A percentile compares a stretch with the other conserved stretches of the same genome.
Evolutionary conservation across 768 basidiomycete genomes (phyloP).

Genomic region (Agrocybe praecox): DNA sequence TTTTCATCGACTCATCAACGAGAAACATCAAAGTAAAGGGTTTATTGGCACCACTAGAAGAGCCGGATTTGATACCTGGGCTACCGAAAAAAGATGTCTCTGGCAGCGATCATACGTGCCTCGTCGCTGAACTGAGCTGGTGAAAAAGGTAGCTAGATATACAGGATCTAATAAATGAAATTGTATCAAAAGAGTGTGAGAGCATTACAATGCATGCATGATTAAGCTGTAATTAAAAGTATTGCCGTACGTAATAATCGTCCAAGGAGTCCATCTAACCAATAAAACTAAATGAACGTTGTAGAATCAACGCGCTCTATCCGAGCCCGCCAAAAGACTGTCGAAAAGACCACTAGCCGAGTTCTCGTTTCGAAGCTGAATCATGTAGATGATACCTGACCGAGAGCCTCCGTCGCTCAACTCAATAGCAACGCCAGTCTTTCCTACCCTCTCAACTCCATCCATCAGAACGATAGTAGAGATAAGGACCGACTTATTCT

Average conservation of each 20-base stretch:
- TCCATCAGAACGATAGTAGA: conserved; percentile 96
- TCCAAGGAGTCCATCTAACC: conserved; percentile 1
- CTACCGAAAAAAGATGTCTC: conserved; percentile 80
- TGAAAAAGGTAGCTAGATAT: too few relatives aligned
- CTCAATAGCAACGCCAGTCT: conserved; percentile 97
- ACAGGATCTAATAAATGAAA: conserved; percentile 5
- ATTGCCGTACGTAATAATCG: conserved; percentile 9
- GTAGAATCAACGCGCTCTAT: conserved; percentile 47
- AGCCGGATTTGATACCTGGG: conserved; percentile 64
- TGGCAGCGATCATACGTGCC: conserved; percentile 86
- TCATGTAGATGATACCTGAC: conserved; percentile 96
- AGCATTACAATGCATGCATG: conserved; percentile 8
- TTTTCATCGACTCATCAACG: conserved; percentile 57
- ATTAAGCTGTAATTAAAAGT: conserved; percentile 9
- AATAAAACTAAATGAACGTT: conserved; percentile 3
- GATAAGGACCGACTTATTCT: conserved; percentile 77
- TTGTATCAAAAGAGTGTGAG: conserved; percentile 13
- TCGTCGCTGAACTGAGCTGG: conserved; percentile 65
- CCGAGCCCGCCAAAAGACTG: conserved; percentile 84
- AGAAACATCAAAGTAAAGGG: conserved; percentile 41
- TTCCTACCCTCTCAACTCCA: conserved; percentile 97
- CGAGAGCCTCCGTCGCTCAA: conserved; percentile 89
- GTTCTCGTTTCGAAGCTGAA: conserved; percentile 89
- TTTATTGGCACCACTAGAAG: conserved; percentile 63
- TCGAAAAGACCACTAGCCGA: conserved; percentile 86